phyloP scores from a whole-genome alignment of 169 alveolate species.

The Ichthyophthirius multifiliis region DNA sequence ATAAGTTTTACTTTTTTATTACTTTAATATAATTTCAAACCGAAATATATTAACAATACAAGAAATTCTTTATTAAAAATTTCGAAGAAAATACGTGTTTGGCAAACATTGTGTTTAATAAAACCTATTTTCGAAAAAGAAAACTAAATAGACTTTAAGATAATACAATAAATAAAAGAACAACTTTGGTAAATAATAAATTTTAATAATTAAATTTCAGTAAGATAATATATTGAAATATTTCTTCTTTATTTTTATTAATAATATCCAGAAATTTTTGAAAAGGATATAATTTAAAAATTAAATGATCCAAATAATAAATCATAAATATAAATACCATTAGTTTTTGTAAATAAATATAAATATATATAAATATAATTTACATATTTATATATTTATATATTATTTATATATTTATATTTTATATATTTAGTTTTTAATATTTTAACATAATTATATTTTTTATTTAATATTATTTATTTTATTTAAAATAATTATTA shows the following conservation, averaged over 20 bases:
- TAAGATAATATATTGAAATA: constrained; percentile 33
- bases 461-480: too few species aligned
- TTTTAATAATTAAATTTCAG: neutral
- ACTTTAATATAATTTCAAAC: constrained; percentile 1
- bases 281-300: constrained; percentile 7
- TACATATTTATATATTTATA: neutral
- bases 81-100: constrained; percentile 21
- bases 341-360: constrained; percentile 10
- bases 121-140: constrained; percentile 6
- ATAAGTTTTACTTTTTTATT: neutral
- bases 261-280: constrained; percentile 21
- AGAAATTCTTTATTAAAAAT: neutral
- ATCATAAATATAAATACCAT: constrained; percentile 14
- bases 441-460: too few species aligned
- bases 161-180: constrained; percentile 2
- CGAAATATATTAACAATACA: constrained; percentile 24
- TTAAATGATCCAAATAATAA: constrained; percentile 16
- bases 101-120: constrained; percentile 20
- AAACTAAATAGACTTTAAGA: neutral
- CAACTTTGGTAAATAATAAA: constrained; percentile 24
- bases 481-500: neutral
- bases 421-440: too few species aligned
- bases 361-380: neutral
- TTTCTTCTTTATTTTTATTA: constrained; percentile 6
- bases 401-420: too few species aligned